These are phyloP conservation scores for Vitis hybrid DNA, from an alignment of 177 flowering plant species.

Conservation along the genomic window DNA sequence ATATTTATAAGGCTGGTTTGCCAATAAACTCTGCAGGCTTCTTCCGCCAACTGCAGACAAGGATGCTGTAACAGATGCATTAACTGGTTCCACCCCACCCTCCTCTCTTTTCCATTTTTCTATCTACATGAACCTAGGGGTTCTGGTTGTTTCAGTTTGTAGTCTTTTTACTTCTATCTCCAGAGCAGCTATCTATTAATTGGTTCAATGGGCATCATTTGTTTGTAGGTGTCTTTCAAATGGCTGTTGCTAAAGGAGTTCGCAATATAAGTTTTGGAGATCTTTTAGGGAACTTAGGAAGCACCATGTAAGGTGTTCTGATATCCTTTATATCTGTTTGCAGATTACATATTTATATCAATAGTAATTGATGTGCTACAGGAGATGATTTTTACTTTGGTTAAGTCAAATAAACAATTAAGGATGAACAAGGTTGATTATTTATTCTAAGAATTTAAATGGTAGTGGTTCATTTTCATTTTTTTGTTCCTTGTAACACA, in stretches of 20 bases:
- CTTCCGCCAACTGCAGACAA: constrained; percentile 90
- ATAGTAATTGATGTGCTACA: neutral
- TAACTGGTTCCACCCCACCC: constrained; percentile 61
- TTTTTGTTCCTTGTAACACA: neutral
- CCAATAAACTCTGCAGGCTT: constrained; percentile 48
- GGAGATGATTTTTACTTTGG: neutral
- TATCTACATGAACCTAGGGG: constrained; percentile 2
- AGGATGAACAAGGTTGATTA: neutral
- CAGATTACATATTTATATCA: neutral
- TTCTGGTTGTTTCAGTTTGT: neutral
- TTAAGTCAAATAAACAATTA: neutral
- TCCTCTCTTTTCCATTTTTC: neutral
- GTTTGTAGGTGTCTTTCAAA: constrained; percentile 70
- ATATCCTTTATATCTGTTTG: neutral
- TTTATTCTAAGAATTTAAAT: neutral
- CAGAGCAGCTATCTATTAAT: constrained; percentile 3
- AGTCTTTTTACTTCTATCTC: neutral
- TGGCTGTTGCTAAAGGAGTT: constrained; percentile 84
- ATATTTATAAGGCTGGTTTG: constrained; percentile 5
- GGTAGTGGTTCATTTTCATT: neutral
- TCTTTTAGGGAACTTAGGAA: constrained; percentile 85
- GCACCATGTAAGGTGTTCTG: constrained; percentile 69
- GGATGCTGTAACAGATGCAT: constrained; percentile 79
- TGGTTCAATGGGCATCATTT: constrained; percentile 10
- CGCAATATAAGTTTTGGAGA: constrained; percentile 93